These are phyloP conservation scores for Thalia dealbata DNA, from an alignment of 176 grass and related monocot genomes.

Conservation along the genomic window DNA sequence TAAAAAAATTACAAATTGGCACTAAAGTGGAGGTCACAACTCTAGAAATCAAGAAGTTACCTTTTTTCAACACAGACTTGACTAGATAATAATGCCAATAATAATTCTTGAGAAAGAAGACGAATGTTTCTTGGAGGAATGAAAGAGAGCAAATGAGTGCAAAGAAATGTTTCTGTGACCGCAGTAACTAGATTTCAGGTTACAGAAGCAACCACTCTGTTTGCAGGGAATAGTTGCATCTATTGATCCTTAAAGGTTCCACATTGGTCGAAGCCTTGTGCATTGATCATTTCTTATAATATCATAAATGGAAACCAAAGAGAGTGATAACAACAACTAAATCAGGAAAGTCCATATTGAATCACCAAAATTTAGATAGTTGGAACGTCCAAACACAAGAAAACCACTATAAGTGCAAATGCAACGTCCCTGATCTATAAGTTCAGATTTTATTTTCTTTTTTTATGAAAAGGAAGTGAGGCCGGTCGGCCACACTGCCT, in stretches of 20 bases:
- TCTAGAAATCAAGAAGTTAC: not conserved
- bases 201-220: not conserved
- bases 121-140: too few relatives aligned
- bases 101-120: not conserved
- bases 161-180: not conserved
- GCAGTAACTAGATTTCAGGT: too few relatives aligned
- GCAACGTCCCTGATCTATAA: not conserved
- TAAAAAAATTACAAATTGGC: not conserved
- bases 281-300: not conserved
- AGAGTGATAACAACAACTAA: not conserved
- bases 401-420: not conserved
- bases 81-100: not conserved
- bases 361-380: not conserved
- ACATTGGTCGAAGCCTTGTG: not conserved
- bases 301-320: not conserved
- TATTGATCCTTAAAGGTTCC: not conserved
- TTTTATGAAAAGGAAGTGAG: too few relatives aligned
- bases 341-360: not conserved
- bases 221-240: not conserved
- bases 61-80: not conserved
- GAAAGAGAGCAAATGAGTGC: not conserved
- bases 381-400: not conserved
- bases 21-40: not conserved
- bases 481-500: too few relatives aligned
- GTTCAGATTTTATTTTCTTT: too few relatives aligned